Evolutionary conservation across 2,329 filamentous ascomycete species (phyloP), one percentile per base, ranked within the genome.

Genomic region (Penicillium brevicompactum): DNA sequence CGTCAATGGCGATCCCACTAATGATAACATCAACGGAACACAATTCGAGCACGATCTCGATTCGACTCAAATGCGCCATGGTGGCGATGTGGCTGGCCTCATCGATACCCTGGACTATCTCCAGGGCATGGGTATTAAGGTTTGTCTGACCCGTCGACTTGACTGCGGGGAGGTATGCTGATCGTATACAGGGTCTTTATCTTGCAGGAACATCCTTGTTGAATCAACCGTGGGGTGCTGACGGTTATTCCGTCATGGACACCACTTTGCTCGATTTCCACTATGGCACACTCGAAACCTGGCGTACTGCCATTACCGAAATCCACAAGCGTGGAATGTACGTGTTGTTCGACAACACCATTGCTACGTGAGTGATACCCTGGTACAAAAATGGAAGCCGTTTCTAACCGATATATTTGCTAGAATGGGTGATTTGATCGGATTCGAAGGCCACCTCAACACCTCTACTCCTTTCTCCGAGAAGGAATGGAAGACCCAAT

Each of bases 341-440:
- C 70, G 83, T 87, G 45, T 71, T 88, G 22, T 70, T 88, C 50
- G 86, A 88, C 67, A 87, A 87, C 65, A 88, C 86, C 3, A 82
- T 87, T 66, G 81, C 83, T 41, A 88, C 85, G 76, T 80, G 70
- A 75, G 78, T 70, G 31, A 7, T 16, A 6, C 24, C 7, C 5
- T 9, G 3, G 14, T 13, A 14, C 34, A 37, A 13, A 37, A 4
- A 13, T 5, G 2, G 11, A 5, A 37, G 34, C 34, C 11, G 3
- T n/a, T n/a, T 13, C 34, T 37, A 37, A 37, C 34, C 34, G 6
- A n/a, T 37, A n/a, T 11, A 8, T 37, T n/a, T 37, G 18, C 1
- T 43, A 67, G 62, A 14, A 60, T 88, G 80, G 81, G 82, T 53
- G 84, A 88, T 62, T 74, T 87, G 53, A 78, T 88, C 56, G 83